Evolutionary conservation across 148 eudicot genomes (phyloP).

Genomic region (Gaultheria prostrata): DNA sequence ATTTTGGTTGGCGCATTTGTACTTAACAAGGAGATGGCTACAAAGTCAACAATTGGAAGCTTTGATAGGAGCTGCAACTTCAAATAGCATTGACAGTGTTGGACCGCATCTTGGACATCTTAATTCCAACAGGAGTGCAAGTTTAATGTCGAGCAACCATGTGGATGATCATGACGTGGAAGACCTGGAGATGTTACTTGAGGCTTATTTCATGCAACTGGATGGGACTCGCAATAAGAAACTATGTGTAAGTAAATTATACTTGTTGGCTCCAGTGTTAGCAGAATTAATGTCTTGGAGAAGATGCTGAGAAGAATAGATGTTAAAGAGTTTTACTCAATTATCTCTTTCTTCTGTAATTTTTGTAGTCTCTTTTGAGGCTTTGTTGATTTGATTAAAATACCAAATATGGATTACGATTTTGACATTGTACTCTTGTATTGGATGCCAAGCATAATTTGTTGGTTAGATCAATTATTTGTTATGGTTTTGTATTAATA

Average conservation of each 20-base stretch:
- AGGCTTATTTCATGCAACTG: constrained; percentile 95
- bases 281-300: not conserved
- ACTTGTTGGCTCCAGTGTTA: too few relatives aligned
- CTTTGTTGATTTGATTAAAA: too few relatives aligned
- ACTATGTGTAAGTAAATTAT: constrained; percentile 62
- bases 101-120: constrained; percentile 51
- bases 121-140: constrained; percentile 73
- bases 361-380: too few relatives aligned
- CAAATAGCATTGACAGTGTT: constrained; percentile 44
- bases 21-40: constrained; percentile 81
- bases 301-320: too few relatives aligned
- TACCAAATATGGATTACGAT: too few relatives aligned
- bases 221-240: constrained; percentile 94
- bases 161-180: constrained; percentile 69
- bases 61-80: constrained; percentile 39
- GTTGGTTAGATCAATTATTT: too few relatives aligned
- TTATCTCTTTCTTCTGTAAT: too few relatives aligned
- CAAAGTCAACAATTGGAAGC: constrained; percentile 82
- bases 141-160: constrained; percentile 62
- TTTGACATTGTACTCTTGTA: too few relatives aligned
- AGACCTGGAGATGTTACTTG: constrained; percentile 93
- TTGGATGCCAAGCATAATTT: too few relatives aligned
- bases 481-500: too few relatives aligned
- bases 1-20: constrained; percentile 90
- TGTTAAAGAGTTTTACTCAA: too few relatives aligned